Evolutionary conservation across 2,329 filamentous ascomycete species (phyloP).

Genomic region (Talaromyces sp.): DNA sequence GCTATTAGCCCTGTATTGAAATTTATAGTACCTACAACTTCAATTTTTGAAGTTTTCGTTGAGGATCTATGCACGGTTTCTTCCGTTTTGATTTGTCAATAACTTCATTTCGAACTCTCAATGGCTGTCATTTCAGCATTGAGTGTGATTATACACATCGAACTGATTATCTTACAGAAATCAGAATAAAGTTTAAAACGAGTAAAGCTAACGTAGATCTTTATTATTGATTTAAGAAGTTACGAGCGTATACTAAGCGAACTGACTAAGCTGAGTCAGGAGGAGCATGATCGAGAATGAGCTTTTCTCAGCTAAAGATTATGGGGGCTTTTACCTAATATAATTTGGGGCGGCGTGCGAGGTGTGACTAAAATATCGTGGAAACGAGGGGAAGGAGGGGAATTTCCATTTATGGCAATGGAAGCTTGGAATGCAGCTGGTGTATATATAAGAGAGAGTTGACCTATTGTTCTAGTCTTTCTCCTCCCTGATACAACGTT

Average conservation of each 20-base stretch:
- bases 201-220: neutral
- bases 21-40: neutral
- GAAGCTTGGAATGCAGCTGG: neutral
- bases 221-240: neutral
- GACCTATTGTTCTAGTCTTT: neutral
- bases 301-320: neutral
- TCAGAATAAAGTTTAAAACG: neutral
- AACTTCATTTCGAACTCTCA: too few species aligned
- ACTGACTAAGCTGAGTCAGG: neutral
- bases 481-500: neutral
- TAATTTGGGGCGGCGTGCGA: neutral
- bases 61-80: too few species aligned
- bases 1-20: neutral
- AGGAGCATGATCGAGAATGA: neutral
- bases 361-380: neutral
- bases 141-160: too few species aligned
- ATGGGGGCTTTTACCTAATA: neutral
- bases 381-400: neutral
- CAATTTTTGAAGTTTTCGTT: too few species aligned
- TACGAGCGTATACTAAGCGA: neutral
- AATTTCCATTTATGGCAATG: neutral
- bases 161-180: too few species aligned
- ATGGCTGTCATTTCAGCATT: too few species aligned
- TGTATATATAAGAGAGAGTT: neutral
- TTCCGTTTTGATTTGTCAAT: too few species aligned